These are phyloP conservation scores for Odontarrhena argentea DNA, from an alignment of 345 rosid genomes.

Conservation along the genomic window DNA sequence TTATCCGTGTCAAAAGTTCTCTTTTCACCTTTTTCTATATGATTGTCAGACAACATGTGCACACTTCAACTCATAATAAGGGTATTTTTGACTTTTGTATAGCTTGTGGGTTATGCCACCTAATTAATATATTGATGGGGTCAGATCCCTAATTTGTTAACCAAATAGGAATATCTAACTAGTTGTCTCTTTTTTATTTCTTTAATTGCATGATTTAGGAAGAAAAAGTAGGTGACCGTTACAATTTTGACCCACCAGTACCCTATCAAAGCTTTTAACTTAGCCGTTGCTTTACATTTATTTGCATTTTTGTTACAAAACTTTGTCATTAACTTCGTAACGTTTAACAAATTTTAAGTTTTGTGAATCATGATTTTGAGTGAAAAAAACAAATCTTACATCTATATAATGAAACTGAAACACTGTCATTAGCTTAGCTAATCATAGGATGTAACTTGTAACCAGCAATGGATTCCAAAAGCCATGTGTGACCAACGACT, in stretches of 20 bases:
- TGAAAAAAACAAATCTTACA: not conserved
- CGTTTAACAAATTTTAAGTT: not conserved
- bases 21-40: too few relatives aligned
- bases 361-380: not conserved
- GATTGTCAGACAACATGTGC: too few relatives aligned
- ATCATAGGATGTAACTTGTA: conserved; percentile 52
- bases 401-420: not conserved
- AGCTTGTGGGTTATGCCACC: too few relatives aligned
- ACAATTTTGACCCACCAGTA: conserved; percentile 34
- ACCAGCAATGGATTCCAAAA: conserved; percentile 80
- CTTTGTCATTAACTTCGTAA: not conserved
- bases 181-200: not conserved
- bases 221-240: conserved; percentile 63
- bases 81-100: too few relatives aligned
- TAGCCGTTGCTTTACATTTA: not conserved
- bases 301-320: conserved; percentile 5
- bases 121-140: too few relatives aligned
- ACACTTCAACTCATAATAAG: too few relatives aligned
- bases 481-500: conserved; percentile 71
- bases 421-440: conserved; percentile 1
- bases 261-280: not conserved
- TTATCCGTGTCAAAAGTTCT: too few relatives aligned
- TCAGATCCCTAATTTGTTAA: too few relatives aligned
- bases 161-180: too few relatives aligned
- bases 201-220: conserved; percentile 14